Evolutionary conservation across 2,329 filamentous ascomycete species (phyloP).

Genomic region (Hymenoscyphus fructigenus): DNA sequence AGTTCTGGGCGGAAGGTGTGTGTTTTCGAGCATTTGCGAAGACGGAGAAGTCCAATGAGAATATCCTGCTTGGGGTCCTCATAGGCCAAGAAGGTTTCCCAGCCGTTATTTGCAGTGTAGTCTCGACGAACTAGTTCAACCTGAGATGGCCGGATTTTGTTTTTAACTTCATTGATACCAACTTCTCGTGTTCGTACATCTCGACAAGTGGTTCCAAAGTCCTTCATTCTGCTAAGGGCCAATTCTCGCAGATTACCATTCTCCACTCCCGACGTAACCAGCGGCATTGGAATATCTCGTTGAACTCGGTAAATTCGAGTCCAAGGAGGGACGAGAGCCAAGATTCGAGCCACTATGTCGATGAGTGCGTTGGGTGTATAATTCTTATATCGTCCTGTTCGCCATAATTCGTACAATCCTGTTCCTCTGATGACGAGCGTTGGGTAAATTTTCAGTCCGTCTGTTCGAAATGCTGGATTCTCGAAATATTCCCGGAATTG

Average conservation of each 20-base stretch:
- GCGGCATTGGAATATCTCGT: constrained; percentile 98
- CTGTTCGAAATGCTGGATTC: constrained; percentile 91
- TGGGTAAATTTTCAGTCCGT: constrained; percentile 96
- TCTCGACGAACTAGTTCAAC: constrained; percentile 93
- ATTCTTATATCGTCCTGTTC: constrained; percentile 95
- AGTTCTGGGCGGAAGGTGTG: constrained; percentile 93
- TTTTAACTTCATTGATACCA: constrained; percentile 97
- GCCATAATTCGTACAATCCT: constrained; percentile 94
- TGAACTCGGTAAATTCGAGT: constrained; percentile 98
- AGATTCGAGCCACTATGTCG: constrained; percentile 92
- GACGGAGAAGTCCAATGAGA: constrained; percentile 81
- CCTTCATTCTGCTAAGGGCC: constrained; percentile 95
- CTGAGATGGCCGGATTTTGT: constrained; percentile 95
- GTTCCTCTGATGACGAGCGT: constrained; percentile 96
- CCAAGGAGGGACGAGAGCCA: constrained; percentile 94
- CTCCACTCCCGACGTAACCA: constrained; percentile 97
- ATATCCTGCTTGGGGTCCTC: constrained; percentile 99
- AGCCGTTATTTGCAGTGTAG: constrained; percentile 92
- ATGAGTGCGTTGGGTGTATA: constrained; percentile 97
- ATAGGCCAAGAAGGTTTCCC: constrained; percentile 98
- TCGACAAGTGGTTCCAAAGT: constrained; percentile 95
- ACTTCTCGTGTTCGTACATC: constrained; percentile 96
- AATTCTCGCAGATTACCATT: constrained; percentile 95
- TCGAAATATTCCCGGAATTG: constrained; percentile 98
- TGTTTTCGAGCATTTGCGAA: constrained; percentile 86